phyloP scores from a whole-genome alignment of 441 rosid species.

The Euphorbia corollata region DNA sequence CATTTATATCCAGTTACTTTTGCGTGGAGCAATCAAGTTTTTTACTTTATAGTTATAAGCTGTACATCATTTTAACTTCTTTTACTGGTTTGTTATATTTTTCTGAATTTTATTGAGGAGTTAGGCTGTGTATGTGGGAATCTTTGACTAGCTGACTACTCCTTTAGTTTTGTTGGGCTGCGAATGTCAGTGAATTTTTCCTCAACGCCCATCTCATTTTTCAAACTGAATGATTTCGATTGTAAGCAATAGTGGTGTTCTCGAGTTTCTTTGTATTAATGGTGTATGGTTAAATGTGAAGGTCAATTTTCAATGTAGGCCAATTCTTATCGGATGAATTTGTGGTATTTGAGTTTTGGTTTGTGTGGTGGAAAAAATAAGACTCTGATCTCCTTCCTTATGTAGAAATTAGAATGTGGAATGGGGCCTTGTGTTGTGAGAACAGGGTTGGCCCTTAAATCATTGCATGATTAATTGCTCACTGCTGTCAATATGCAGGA shows the following conservation, averaged over 20 bases:
- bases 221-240: not conserved
- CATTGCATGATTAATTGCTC: not conserved
- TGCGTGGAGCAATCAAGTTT: conserved; percentile 15
- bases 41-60: conserved; percentile 7
- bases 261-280: not conserved
- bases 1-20: conserved; percentile 21
- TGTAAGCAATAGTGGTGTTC: not conserved
- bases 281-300: not conserved
- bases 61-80: not conserved
- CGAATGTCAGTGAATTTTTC: not conserved
- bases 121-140: not conserved
- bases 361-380: not conserved
- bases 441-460: not conserved
- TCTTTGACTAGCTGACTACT: not conserved
- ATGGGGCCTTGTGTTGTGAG: not conserved
- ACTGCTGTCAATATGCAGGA: not conserved
- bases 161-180: not conserved
- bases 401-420: not conserved
- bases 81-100: not conserved
- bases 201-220: not conserved
- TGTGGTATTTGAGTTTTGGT: not conserved
- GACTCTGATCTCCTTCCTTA: not conserved
- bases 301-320: not conserved
- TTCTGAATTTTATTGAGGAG: conserved; percentile 2
- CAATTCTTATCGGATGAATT: not conserved